Evolutionary conservation across 2,329 filamentous ascomycete genomes (phyloP).

Genomic region (Xylariales sp.): DNA sequence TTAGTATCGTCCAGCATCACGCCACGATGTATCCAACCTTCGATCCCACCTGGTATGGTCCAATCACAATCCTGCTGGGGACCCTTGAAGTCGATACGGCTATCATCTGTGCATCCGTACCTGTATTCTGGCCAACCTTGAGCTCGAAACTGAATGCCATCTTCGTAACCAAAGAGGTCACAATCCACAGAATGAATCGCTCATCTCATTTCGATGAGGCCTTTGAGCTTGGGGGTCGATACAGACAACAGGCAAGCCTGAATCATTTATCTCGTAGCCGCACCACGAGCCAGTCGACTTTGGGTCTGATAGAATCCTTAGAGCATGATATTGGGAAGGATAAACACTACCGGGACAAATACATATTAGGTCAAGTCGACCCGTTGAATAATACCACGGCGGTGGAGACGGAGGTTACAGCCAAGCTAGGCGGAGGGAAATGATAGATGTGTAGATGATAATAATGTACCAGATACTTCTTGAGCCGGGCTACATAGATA

Average conservation of each 20-base stretch:
- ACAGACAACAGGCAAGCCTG: background rate
- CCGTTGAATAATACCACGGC: slow-evolving; percentile 7
- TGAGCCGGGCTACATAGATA: too few species aligned
- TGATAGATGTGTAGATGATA: too few species aligned
- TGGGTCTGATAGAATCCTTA: too few species aligned
- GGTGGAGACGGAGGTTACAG: slow-evolving; percentile 8
- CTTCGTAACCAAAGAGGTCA: slow-evolving; percentile 30
- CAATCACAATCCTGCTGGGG: slow-evolving; percentile 17
- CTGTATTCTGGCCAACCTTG: slow-evolving; percentile 27
- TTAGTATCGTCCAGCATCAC: slow-evolving; percentile 19
- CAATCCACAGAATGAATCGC: slow-evolving; percentile 13
- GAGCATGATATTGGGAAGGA: background rate
- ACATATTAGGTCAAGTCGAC: slow-evolving; percentile 10
- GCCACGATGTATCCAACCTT: slow-evolving; percentile 23
- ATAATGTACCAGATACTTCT: too few species aligned
- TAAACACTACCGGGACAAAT: slow-evolving; percentile 11
- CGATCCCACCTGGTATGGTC: slow-evolving; percentile 26
- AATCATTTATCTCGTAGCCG: background rate
- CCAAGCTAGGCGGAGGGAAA: slow-evolving; percentile 2
- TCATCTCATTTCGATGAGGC: slow-evolving; percentile 10
- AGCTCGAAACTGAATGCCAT: slow-evolving; percentile 22
- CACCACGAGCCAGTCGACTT: background rate
- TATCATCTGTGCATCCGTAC: slow-evolving; percentile 24
- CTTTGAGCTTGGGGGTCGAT: slow-evolving; percentile 3
- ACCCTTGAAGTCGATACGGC: slow-evolving; percentile 15